Evolutionary conservation across 805 yeast species (phyloP).

Genomic region (Wickerhamomyces hampshirensis): DNA sequence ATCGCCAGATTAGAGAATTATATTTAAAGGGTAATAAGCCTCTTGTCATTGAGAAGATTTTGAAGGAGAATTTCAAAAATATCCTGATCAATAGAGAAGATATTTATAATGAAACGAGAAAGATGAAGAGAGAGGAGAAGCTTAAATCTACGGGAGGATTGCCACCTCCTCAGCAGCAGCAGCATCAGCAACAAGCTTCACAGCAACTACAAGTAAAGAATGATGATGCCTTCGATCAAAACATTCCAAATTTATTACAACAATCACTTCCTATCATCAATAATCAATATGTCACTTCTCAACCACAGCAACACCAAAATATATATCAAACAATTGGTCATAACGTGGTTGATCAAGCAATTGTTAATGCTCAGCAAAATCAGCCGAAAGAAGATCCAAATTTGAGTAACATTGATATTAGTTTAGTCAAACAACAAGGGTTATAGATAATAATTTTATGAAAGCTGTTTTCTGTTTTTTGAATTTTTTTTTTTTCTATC

Average conservation of each 20-base stretch:
- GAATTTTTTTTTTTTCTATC: not conserved
- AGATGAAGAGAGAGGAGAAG: conserved; percentile 28
- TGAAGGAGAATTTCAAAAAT: conserved; percentile 22
- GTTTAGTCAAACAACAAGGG: conserved; percentile 23
- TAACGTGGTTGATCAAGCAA: conserved; percentile 22
- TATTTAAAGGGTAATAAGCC: conserved; percentile 27
- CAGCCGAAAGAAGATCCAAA: conserved; percentile 18
- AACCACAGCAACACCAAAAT: conserved; percentile 10
- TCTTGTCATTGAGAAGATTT: conserved; percentile 22
- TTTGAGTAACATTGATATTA: conserved; percentile 24
- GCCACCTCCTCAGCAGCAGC: conserved; percentile 8
- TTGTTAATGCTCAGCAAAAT: conserved; percentile 22
- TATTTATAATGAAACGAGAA: conserved; percentile 28
- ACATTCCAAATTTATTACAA: conserved; percentile 23
- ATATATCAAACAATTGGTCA: conserved; percentile 9
- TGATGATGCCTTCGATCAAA: conserved; percentile 22
- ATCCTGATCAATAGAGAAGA: conserved; percentile 27
- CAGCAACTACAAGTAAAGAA: conserved; percentile 12
- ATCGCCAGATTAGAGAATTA: conserved; percentile 27
- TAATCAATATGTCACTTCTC: conserved; percentile 7
- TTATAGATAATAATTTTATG: conserved; percentile 3
- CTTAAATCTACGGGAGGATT: conserved; percentile 8
- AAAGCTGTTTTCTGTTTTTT: not conserved
- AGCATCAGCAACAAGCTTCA: conserved; percentile 11
- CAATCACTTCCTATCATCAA: conserved; percentile 10